phyloP scores from a whole-genome alignment of 2,329 filamentous ascomycete genomes.

The Clonostachys rosea region DNA sequence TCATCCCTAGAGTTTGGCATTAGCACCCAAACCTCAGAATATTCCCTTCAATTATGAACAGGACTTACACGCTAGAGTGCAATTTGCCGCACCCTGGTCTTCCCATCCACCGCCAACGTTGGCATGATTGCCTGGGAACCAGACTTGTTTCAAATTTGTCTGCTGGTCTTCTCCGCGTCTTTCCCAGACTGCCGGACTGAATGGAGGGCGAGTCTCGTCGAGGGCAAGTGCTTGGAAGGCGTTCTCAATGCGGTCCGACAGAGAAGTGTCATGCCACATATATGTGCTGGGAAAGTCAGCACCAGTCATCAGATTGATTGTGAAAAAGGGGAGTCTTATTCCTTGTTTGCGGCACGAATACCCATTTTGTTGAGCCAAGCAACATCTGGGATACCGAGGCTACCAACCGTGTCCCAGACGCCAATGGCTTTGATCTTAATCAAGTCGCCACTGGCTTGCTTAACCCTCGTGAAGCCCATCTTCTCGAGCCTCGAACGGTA shows the following conservation, averaged over 20 bases:
- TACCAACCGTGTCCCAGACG: constrained; percentile 2
- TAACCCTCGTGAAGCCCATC: constrained; percentile 27
- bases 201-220: constrained; percentile 1
- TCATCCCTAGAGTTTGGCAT: background rate
- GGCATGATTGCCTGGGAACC: constrained; percentile 2
- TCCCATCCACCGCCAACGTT: constrained; percentile 2
- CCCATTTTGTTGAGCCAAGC: constrained; percentile 2
- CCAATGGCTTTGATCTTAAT: constrained; percentile 3
- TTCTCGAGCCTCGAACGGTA: constrained; percentile 40
- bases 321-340: background rate
- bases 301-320: background rate
- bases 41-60: background rate
- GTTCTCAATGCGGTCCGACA: constrained; percentile 1
- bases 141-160: constrained; percentile 1
- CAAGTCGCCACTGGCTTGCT: background rate
- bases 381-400: constrained; percentile 1
- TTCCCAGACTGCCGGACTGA: constrained; percentile 3
- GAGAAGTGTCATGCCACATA: constrained; percentile 2
- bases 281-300: constrained; percentile 1
- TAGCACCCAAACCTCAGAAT: background rate
- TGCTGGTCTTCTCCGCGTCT: background rate
- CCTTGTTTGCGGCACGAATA: constrained; percentile 1
- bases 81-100: constrained; percentile 1
- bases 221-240: constrained; percentile 2
- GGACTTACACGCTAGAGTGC: constrained; percentile 1